Evolutionary conservation across 2,329 filamentous ascomycete genomes (phyloP), one percentile per base, ranked within the genome.

Genomic region (Fusarium sp.): DNA sequence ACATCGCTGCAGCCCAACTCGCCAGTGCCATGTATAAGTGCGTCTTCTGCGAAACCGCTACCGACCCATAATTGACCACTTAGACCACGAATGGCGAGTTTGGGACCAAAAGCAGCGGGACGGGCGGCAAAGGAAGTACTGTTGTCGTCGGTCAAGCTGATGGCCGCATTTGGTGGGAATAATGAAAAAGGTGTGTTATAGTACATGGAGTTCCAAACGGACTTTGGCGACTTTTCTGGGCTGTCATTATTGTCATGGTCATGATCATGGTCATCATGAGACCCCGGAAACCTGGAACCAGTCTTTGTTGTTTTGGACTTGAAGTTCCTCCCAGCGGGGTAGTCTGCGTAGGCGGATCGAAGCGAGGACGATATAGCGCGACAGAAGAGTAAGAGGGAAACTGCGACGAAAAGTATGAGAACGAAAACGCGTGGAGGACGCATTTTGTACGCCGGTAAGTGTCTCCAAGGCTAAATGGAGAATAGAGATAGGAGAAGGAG

Each of bases 71-170:
- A 83, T 77, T 94, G 92, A 18, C 94, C 94, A 76, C 93, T 97
- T 69, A 98, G 82, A 27, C 96, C 95, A 61, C 87, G 89, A 14
- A 84, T 80, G 1, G 92, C 92, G 41, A 99, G 83, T 41, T 88
- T 82, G 7, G 96, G 93, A 1, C 96, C 96, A 81, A 98, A 99
- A 41, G 93, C 94, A 55, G 96, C 96, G 63, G 96, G 96, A 50
- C 96, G 88, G 45, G 96, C 94, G 58, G 97, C 86, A 82, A 99
- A 99, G 73, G 97, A 97, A 14, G 96, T 99, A 72, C 93, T 97
- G 80, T 99, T 99, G 81, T 99, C 96, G 80, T 98, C 94, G 76
- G 94, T 97, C 66, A 99, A 87, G 79, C 93, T 97, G 78, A 99
- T 98, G 75, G 97, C 92, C 49, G 96, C 96, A 70, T 96, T 97